Percentiles rank a stretch among this genome's conserved stretches.
These are phyloP conservation scores for Pholiota molesta DNA, from an alignment of 768 basidiomycete genomes.

Conservation along the genomic window DNA sequence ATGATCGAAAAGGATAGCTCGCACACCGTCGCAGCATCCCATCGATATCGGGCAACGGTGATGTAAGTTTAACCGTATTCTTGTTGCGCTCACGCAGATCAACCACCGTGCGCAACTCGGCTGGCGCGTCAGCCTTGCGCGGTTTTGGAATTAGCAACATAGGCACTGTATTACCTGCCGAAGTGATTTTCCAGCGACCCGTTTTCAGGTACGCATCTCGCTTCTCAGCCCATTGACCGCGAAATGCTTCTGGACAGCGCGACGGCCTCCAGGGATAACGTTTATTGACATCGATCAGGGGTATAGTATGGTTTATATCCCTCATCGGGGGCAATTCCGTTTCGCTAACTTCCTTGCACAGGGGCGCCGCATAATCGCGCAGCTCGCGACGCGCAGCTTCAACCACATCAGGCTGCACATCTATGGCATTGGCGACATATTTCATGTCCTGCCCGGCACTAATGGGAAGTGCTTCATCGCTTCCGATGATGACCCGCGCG, in stretches of 20 bases:
- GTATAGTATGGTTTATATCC: not conserved
- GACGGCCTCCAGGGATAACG: not conserved
- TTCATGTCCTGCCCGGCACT: too few relatives aligned
- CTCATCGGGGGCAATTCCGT: not conserved
- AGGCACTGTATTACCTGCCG: constrained; percentile 32
- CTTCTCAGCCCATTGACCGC: constrained; percentile 16
- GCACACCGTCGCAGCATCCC: constrained; percentile 7
- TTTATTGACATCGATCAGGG: too few relatives aligned
- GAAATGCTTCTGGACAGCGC: not conserved
- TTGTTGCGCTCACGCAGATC: constrained; percentile 16
- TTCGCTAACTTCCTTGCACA: not conserved
- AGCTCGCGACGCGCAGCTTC: too few relatives aligned
- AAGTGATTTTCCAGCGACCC: constrained; percentile 29
- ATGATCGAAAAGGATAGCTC: not conserved
- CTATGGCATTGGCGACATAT: too few relatives aligned
- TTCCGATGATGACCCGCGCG: too few relatives aligned
- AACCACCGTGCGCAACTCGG: constrained; percentile 26
- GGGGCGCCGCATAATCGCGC: not conserved
- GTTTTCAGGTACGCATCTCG: constrained; percentile 27
- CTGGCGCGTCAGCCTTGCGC: constrained; percentile 8
- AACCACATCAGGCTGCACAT: too few relatives aligned
- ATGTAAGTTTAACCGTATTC: constrained; percentile 14
- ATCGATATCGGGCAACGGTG: constrained; percentile 20
- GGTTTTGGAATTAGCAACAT: constrained; percentile 34
- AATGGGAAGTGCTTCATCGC: too few relatives aligned